These are phyloP conservation scores for Cystobasidium pallidum DNA, from an alignment of 1,284 basidiomycete species.

Conservation along the genomic window DNA sequence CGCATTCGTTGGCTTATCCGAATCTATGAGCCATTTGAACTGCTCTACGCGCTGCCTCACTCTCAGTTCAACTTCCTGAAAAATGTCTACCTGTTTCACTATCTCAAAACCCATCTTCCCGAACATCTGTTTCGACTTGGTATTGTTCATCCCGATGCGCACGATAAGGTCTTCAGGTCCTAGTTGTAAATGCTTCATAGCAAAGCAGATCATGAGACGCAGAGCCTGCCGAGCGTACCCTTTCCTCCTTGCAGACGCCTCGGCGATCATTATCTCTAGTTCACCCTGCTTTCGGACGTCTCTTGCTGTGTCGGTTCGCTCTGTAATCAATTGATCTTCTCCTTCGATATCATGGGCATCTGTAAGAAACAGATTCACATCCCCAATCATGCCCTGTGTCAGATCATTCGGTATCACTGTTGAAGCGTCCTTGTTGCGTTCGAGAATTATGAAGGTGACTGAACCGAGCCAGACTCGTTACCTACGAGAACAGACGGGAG, in stretches of 20 bases:
- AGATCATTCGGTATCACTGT: slow-evolving; percentile 49
- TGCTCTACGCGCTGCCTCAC: not conserved
- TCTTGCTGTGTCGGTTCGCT: slow-evolving; percentile 6
- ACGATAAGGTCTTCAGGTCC: slow-evolving; percentile 24
- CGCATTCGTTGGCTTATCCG: not conserved
- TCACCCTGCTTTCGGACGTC: slow-evolving; percentile 61
- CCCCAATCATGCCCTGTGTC: slow-evolving; percentile 76
- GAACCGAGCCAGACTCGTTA: not conserved
- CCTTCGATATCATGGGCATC: slow-evolving; percentile 56
- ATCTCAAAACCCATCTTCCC: slow-evolving; percentile 25
- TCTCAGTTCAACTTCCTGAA: slow-evolving; percentile 33
- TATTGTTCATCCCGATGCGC: slow-evolving; percentile 27
- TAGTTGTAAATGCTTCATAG: slow-evolving; percentile 14
- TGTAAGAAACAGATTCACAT: slow-evolving; percentile 87
- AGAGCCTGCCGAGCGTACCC: slow-evolving; percentile 62
- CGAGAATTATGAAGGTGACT: slow-evolving; percentile 85
- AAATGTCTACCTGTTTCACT: slow-evolving; percentile 8
- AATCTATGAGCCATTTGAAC: slow-evolving; percentile 19
- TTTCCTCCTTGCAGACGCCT: slow-evolving; percentile 61
- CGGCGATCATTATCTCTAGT: slow-evolving; percentile 80
- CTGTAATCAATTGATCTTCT: slow-evolving; percentile 58
- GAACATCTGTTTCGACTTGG: slow-evolving; percentile 34
- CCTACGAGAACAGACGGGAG: not conserved
- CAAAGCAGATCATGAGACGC: slow-evolving; percentile 46
- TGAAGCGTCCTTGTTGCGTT: slow-evolving; percentile 55